Conservation (phyloP, 768 basidiomycete species). For the Multifurca ochricompacta region DNA sequence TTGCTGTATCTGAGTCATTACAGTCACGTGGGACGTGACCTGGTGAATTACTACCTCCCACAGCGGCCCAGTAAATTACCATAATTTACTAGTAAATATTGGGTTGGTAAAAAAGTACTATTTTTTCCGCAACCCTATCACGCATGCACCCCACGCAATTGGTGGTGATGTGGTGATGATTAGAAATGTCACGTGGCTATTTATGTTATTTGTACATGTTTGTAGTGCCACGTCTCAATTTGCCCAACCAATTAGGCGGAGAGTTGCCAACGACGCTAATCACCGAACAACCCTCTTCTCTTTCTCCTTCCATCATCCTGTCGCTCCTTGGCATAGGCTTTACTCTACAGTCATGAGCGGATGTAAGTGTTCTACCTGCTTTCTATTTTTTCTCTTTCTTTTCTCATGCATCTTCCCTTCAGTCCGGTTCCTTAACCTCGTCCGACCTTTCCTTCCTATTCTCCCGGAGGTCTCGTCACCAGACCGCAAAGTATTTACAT, state of each 20-base stretch:
- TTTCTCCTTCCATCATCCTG: slow-evolving; percentile 9
- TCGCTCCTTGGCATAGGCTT: slow-evolving; percentile 23
- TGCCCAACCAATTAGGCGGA: too few relatives aligned
- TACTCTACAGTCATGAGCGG: slow-evolving; percentile 58
- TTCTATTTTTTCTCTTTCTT: not conserved
- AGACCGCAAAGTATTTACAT: slow-evolving; percentile 74
- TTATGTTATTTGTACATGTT: slow-evolving; percentile 14
- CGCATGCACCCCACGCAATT: not conserved
- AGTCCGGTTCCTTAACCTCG: slow-evolving; percentile 98
- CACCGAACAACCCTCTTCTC: not conserved
- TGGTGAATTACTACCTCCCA: not conserved
- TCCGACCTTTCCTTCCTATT: slow-evolving; percentile 94
- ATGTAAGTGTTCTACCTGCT: slow-evolving; percentile 41
- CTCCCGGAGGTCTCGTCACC: slow-evolving; percentile 97
- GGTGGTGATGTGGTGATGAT: not conserved
- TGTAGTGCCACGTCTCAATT: slow-evolving; percentile 23
- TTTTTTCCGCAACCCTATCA: too few relatives aligned
- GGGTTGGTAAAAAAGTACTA: too few relatives aligned
- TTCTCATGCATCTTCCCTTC: not conserved
- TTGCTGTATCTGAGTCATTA: too few relatives aligned
- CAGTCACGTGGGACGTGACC: too few relatives aligned
- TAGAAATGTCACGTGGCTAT: not conserved
- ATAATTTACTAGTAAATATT: too few relatives aligned
- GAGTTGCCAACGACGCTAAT: not conserved
- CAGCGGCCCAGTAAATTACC: too few relatives aligned